Conservation (phyloP, 2,329 filamentous ascomycete genomes). For the Aspergillus pseudoglaucus region DNA sequence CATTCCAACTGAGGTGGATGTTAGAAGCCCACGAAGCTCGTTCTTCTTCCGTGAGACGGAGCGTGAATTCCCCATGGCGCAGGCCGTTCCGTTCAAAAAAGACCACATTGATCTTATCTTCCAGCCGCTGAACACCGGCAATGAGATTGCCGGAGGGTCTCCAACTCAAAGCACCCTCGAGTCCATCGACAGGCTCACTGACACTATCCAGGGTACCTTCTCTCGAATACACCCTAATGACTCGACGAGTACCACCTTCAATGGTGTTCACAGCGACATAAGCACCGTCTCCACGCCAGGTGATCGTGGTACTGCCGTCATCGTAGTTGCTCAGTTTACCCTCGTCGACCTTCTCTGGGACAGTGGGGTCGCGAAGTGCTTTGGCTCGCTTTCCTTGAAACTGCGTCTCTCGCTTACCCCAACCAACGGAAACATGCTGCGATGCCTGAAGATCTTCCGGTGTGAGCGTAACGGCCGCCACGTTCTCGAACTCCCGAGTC, state of each 20-base stretch:
- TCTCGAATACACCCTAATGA: constrained; percentile 83
- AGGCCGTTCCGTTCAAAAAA: constrained; percentile 98
- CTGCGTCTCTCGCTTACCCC: constrained; percentile 97
- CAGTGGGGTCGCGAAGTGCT: constrained; percentile 84
- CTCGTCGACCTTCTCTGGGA: constrained; percentile 85
- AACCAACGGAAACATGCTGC: constrained; percentile 91
- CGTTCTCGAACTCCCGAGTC: constrained; percentile 82
- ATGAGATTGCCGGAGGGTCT: constrained; percentile 84
- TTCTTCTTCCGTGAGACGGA: constrained; percentile 60
- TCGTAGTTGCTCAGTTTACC: constrained; percentile 71
- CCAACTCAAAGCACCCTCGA: constrained; percentile 88
- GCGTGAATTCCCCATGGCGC: constrained; percentile 86
- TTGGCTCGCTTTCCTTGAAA: constrained; percentile 87
- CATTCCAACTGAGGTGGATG: constrained; percentile 76
- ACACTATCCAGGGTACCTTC: constrained; percentile 88
- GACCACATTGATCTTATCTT: constrained; percentile 67
- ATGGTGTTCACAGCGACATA: constrained; percentile 81
- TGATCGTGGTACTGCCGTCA: constrained; percentile 65
- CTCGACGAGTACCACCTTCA: constrained; percentile 62
- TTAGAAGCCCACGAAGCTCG: constrained; percentile 48
- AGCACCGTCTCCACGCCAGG: constrained; percentile 90
- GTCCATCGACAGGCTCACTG: constrained; percentile 85
- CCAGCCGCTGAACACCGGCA: constrained; percentile 70
- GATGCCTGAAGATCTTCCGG: constrained; percentile 76
- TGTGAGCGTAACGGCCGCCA: constrained; percentile 66